Evolutionary conservation across 257 asterid genomes (phyloP).

Genomic region (Coffea canephora): DNA sequence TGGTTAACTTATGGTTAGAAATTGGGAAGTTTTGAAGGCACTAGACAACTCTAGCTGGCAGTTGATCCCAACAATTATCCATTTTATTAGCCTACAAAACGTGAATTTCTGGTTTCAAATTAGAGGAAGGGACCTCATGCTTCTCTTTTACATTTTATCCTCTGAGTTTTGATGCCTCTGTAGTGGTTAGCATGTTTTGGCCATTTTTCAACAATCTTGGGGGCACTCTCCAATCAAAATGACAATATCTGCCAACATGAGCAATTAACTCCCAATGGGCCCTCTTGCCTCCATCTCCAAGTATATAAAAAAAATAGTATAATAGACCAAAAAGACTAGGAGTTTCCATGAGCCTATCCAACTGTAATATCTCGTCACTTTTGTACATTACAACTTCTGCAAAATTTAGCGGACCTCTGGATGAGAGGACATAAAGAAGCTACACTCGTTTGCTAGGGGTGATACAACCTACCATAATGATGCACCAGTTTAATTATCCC

Average conservation of each 20-base stretch:
- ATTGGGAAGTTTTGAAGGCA: conserved; percentile 3
- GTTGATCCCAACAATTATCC: conserved; percentile 21
- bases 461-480: conserved; percentile 51
- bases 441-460: conserved; percentile 19
- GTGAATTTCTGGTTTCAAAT: conserved; percentile 38
- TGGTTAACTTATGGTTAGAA: background rate
- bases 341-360: conserved; percentile 25
- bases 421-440: conserved; percentile 33
- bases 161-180: conserved; percentile 32
- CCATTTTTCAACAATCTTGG: conserved; percentile 14
- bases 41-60: conserved; percentile 29
- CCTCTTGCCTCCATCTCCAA: conserved; percentile 33
- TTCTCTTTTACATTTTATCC: conserved; percentile 26
- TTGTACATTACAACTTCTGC: background rate
- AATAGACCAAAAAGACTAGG: conserved; percentile 26
- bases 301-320: conserved; percentile 10
- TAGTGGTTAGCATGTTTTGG: conserved; percentile 64
- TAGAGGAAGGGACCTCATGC: conserved; percentile 49
- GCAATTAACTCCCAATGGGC: conserved; percentile 36
- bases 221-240: conserved; percentile 32
- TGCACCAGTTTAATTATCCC: conserved; percentile 27
- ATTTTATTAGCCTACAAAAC: conserved; percentile 20
- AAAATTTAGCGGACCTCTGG: conserved; percentile 1
- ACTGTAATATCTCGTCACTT: conserved; percentile 23
- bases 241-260: conserved; percentile 21